Base-by-base conservation (phyloP, 2,329 filamentous ascomycete genomes). In the Clarireedia homoeocarpa region DNA sequence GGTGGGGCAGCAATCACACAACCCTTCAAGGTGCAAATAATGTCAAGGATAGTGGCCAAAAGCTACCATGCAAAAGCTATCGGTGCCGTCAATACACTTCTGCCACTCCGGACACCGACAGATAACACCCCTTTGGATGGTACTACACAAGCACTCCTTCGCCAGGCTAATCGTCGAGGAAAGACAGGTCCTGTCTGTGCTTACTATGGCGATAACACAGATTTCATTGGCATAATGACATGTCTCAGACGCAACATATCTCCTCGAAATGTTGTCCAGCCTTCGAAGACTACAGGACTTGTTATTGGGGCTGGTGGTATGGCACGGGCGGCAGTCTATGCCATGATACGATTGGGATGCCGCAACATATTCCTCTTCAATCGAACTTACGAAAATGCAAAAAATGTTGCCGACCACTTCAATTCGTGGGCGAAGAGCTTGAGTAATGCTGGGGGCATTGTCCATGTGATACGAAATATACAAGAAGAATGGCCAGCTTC, bases 201-300 rank as follows among this genome's bases (percentile, higher is more conserved):
- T 0, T 74, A 91, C 0, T 88, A 89, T 60, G 88, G 87, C 1
- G 86, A 91, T 57, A 91, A 91, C 58, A 91, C 87, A 0, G 88
- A 91, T 68, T 91, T 88, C 84, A 86, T 90, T 36, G 88, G 88
- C 5, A 88, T 91, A 44, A 76, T 85, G 53, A 86, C 85, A 3
- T 90, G 86, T 65, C 80, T 91, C 44, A 79, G 84, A 5, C 77
- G 86, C 34, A 86, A 86, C 2, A 74, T 91, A 2, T 90, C 87
- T 0, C 88, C 88, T 0, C 84, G 86, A 3, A 86, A 86, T 59
- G 82, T 80, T 1, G 78, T 86, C 0, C 76, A 81, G 3, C 74
- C 79, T 20, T 69, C 67, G 2, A 68, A 67, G 50, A 69, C 67
- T 5, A 68, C 67, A 1, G 83, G 78, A 0, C 72, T 86, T 14